phyloP scores from a whole-genome alignment of 768 basidiomycete genomes.

The Chalciporus piperatus region DNA sequence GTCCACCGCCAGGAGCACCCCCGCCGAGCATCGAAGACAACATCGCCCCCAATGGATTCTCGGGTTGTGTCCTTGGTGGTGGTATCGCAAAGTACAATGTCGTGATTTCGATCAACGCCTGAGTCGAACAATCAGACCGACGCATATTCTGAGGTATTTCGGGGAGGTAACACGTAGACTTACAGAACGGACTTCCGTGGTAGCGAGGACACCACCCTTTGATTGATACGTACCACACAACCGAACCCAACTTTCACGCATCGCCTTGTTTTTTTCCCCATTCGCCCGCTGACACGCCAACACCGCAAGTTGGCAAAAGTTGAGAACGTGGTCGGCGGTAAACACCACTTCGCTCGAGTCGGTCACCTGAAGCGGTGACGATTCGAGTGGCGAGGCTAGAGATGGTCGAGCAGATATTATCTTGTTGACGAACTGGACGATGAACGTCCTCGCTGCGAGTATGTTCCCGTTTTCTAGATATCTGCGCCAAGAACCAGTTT shows the following conservation, averaged over 20 bases:
- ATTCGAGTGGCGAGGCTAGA: constrained; percentile 38
- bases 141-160: too few relatives aligned
- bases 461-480: constrained; percentile 86
- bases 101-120: constrained; percentile 70
- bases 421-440: constrained; percentile 70
- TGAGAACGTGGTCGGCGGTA: constrained; percentile 74
- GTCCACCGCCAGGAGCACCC: constrained; percentile 34
- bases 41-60: constrained; percentile 86
- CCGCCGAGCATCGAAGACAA: constrained; percentile 88
- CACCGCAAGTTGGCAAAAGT: constrained; percentile 89
- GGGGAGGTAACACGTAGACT: constrained; percentile 19
- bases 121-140: neutral
- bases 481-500: constrained; percentile 34
- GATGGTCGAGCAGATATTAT: constrained; percentile 49
- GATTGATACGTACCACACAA: constrained; percentile 83
- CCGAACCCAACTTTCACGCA: constrained; percentile 81
- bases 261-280: constrained; percentile 72
- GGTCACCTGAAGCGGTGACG: constrained; percentile 44
- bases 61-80: constrained; percentile 64
- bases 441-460: constrained; percentile 91
- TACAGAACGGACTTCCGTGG: constrained; percentile 63
- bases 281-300: constrained; percentile 85
- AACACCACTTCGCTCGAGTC: constrained; percentile 62
- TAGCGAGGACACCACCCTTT: constrained; percentile 58
- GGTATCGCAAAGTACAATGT: constrained; percentile 86